A percentile compares a stretch with the other conserved stretches of the same genome.
These are phyloP conservation scores for Pseudisothecium myosuroides DNA, from an alignment of 225 moss, liverwort and hornwort species.

Conservation along the genomic window DNA sequence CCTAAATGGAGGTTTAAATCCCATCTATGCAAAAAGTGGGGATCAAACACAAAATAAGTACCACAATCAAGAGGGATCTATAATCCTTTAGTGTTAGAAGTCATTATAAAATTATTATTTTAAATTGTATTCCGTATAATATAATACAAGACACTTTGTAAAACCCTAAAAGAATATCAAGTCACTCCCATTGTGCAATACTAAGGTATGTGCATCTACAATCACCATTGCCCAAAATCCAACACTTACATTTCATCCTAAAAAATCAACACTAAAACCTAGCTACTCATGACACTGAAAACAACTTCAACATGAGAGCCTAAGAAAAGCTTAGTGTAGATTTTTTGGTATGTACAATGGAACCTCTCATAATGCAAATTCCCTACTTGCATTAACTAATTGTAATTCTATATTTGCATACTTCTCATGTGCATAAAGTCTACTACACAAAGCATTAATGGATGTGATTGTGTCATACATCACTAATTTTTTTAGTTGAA, in stretches of 20 bases:
- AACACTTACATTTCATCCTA: no score
- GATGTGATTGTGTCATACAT: no score
- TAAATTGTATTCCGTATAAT: neutral
- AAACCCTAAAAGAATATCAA: neutral
- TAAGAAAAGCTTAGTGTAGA: neutral
- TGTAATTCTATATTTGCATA: no score
- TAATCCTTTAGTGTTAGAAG: accelerated
- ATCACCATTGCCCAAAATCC: neutral
- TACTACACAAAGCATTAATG: no score
- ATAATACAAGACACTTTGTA: neutral
- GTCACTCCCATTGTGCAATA: neutral
- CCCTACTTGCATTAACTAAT: no score
- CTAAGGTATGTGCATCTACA: neutral
- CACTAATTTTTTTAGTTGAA: no score
- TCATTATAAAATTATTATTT: neutral
- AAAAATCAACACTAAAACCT: neutral
- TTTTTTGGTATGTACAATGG: no score
- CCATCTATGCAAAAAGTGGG: neutral
- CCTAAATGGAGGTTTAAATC: no score
- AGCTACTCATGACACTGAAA: neutral
- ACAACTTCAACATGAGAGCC: neutral
- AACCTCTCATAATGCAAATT: no score
- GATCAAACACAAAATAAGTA: neutral
- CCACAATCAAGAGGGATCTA: neutral
- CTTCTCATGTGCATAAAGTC: no score